These are phyloP conservation scores for Urochloa ruziziensis DNA, from an alignment of 176 grass and related monocot genomes.

Conservation along the genomic window DNA sequence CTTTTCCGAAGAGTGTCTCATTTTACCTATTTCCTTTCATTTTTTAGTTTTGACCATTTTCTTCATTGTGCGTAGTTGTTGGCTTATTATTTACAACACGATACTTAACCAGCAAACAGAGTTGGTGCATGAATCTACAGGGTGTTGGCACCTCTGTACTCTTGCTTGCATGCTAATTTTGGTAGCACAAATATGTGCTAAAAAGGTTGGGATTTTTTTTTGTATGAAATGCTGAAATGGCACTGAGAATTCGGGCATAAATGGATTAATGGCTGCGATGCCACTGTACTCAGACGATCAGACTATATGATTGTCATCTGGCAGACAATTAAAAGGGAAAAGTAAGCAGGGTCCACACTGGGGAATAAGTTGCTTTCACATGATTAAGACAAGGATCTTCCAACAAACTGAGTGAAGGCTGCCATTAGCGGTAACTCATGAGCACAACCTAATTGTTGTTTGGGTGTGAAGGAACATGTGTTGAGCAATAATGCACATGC, in stretches of 20 bases:
- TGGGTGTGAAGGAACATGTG: not conserved
- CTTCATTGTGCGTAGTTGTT: no score
- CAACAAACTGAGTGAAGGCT: not conserved
- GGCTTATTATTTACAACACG: not conserved
- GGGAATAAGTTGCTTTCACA: slow-evolving; percentile 26
- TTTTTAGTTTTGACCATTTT: no score
- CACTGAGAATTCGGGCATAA: not conserved
- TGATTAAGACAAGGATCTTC: slow-evolving; percentile 13
- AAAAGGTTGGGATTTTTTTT: not conserved
- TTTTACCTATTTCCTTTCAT: not conserved
- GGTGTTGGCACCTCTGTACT: not conserved
- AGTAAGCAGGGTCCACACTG: not conserved
- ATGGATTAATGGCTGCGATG: not conserved
- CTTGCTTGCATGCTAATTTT: not conserved
- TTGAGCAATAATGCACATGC: not conserved
- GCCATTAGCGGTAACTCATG: not conserved
- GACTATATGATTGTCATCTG: slow-evolving; percentile 1
- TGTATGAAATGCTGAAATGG: not conserved
- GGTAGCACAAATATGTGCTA: not conserved
- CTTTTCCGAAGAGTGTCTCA: not conserved
- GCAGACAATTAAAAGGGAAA: slow-evolving; percentile 16
- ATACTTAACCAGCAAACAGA: not conserved
- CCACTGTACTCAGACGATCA: not conserved
- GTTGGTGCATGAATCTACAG: not conserved
- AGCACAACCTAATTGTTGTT: not conserved